phyloP scores from a whole-genome alignment of 2,329 filamentous ascomycete species.

The Colletotrichum tanaceti region DNA sequence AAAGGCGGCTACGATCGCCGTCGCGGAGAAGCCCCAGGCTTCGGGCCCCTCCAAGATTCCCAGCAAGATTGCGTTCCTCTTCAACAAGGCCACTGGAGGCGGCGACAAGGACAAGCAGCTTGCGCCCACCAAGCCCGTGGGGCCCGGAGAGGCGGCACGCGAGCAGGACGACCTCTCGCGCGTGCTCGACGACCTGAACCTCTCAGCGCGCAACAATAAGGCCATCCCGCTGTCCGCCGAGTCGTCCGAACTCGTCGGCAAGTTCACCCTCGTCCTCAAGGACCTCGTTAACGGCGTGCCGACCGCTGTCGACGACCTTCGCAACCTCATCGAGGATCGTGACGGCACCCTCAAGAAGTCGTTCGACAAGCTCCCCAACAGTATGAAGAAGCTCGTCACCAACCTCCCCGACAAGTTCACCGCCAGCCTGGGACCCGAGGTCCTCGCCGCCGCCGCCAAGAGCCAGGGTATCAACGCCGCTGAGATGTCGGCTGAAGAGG shows the following conservation, averaged over 20 bases:
- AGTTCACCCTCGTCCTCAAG: slow-evolving; percentile 91
- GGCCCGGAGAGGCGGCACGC: slow-evolving; percentile 55
- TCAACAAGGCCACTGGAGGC: slow-evolving; percentile 46
- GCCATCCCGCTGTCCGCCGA: slow-evolving; percentile 87
- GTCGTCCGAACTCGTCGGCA: slow-evolving; percentile 81
- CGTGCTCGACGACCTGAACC: slow-evolving; percentile 86
- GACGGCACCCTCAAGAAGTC: slow-evolving; percentile 69
- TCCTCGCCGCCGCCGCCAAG: slow-evolving; percentile 82
- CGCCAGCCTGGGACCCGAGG: slow-evolving; percentile 79
- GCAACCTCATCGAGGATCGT: slow-evolving; percentile 68
- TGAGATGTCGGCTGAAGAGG: slow-evolving; percentile 58
- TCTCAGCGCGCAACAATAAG: slow-evolving; percentile 85
- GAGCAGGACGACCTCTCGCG: slow-evolving; percentile 79
- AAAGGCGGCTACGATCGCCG: slow-evolving; percentile 46
- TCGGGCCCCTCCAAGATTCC: slow-evolving; percentile 43
- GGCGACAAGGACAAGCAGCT: slow-evolving; percentile 54
- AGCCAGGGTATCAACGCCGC: slow-evolving; percentile 73
- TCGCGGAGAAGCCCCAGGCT: slow-evolving; percentile 45
- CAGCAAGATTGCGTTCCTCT: slow-evolving; percentile 50
- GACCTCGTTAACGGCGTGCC: slow-evolving; percentile 93
- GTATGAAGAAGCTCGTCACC: slow-evolving; percentile 87
- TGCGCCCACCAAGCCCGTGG: slow-evolving; percentile 49
- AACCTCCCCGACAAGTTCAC: slow-evolving; percentile 86
- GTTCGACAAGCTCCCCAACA: slow-evolving; percentile 77
- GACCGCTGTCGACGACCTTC: slow-evolving; percentile 92